Evolutionary conservation across 805 yeast species (phyloP), one percentile per base, ranked within the genome.

Genomic region (Lipomyces mesembrius): DNA sequence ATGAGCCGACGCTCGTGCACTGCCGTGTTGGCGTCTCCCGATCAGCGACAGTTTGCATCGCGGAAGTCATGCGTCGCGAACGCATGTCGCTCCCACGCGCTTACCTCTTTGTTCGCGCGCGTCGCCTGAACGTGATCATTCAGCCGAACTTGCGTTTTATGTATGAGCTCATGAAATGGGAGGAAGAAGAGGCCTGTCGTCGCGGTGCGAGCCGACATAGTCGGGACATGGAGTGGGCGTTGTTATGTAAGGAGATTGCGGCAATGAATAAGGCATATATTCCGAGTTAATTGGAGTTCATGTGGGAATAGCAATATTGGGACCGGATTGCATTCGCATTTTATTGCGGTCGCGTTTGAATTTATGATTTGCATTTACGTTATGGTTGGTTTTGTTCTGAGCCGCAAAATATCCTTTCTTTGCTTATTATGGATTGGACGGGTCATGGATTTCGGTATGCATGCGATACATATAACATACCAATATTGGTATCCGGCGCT

Each of bases 21-120:
- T 94, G 98, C 74, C 90, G 96, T 75, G 98, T 92, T 59, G 98
- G 98, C 0, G 98, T 94, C 2, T 91, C 97, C 0, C 81, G 98
- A 63, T 91, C 97, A 2, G 98, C 98, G 0, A 91, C 98, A 0
- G 96, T 94, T 11, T 94, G 96, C 72, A 94, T 94, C 71, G 97
- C 97, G 0, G 98, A 92, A 75, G 94, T 91, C 51, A 93, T 94
- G 97, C 85, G 86, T 71, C 79, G 97, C 53, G 78, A 90, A 62
- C 79, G 84, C 17, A 79, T 91, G 62, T 85, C 86, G 55, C 79
- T 94, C 35, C 87, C 95, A 1, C 81, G 88, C 39, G 97, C 98
- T 0, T 94, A 93, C 74, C 78, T 93, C 55, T 92, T 83, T 78
- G 97, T 92, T n/a, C 82, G 98, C 54, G 97, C 92, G 2, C 82